Percentiles rank a stretch among this genome's conserved stretches.
phyloP scores from a whole-genome alignment of 2,329 filamentous ascomycete species.

The Diaporthe australafricana region DNA sequence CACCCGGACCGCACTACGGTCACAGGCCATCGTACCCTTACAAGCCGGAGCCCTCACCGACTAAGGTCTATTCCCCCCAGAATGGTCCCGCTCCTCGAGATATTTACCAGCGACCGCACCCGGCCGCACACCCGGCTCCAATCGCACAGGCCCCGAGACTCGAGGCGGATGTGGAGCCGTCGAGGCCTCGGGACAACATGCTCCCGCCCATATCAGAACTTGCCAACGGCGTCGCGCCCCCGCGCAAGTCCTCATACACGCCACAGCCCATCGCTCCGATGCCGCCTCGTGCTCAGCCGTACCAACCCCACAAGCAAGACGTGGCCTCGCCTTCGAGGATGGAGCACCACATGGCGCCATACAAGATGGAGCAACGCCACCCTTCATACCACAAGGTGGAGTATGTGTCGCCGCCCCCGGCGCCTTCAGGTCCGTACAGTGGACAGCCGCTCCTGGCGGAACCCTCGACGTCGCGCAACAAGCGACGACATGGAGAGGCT shows the following conservation, averaged over 20 bases:
- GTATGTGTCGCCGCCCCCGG: neutral
- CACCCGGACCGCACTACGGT: conserved; percentile 40
- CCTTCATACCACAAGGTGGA: conserved; percentile 29
- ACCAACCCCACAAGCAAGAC: conserved; percentile 10
- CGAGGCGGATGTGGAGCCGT: conserved; percentile 30
- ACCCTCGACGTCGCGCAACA: conserved; percentile 18
- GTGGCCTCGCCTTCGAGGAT: conserved; percentile 22
- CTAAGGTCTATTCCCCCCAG: conserved; percentile 43
- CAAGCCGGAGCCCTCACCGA: conserved; percentile 43
- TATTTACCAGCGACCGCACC: conserved; percentile 31
- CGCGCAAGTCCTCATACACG: conserved; percentile 27
- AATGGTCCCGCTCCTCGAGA: conserved; percentile 41
- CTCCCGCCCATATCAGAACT: conserved; percentile 33
- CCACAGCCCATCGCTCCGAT: conserved; percentile 19
- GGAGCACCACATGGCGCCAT: conserved; percentile 23
- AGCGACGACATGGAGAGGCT: conserved; percentile 34
- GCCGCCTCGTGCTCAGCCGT: conserved; percentile 34
- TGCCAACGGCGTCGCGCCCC: neutral
- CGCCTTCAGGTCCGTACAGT: conserved; percentile 10
- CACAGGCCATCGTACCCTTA: conserved; percentile 40
- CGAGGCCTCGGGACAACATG: conserved; percentile 14
- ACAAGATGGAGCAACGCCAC: conserved; percentile 15
- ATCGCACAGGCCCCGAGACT: conserved; percentile 33
- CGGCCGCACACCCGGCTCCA: conserved; percentile 23
- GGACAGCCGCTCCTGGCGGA: conserved; percentile 2